Base-by-base conservation (phyloP, 2,329 filamentous ascomycete genomes). In the Arachnomyces sp. region DNA sequence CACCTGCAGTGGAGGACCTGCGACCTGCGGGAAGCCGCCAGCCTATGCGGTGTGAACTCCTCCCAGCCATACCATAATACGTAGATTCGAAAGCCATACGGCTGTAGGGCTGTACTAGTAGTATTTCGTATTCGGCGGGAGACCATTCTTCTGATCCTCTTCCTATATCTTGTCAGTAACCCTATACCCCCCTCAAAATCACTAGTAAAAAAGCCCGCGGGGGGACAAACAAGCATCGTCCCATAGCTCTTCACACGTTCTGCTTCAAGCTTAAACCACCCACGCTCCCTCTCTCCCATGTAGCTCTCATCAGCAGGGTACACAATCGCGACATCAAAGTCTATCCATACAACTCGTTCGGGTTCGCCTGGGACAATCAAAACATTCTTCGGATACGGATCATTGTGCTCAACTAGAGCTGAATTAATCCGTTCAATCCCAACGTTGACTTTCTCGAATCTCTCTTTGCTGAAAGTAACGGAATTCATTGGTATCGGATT, bases 231-330 rank as follows among this genome's bases (percentile, higher is more conserved):
- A 5, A 25, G 20, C 20, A 25, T 25, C 20, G 9, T 5, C 20
- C 20, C 20, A 25, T 9, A 25, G 20, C 20, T 28, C 14, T 37
- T 13, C 28, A 37, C 25, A 37, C 28, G 8, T 31, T 36, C 17
- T 38, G 51, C 18, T 49, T 48, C 37, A 51, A 50, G 35, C 43
- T 51, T 25, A 48, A 48, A 28, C 44, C 49, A 25, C 46, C 43
- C 17, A 42, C 38, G 30, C 14, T 40, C 34, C 31, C 28, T 43
- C 8, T 45, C 37, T 39, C 40, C 25, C 28, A 40, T 40, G 34
- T 43, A 47, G 14, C 42, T 32, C 28, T 12, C 36, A 36, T 44
- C 38, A 38, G n/a, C n/a, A n/a, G 39, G 42, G 18, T 47, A 47
- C 12, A 36, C 34, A 28, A 45, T 47, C 25, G 45, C 37, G 43